Evolutionary conservation across 805 yeast genomes (phyloP).

Genomic region (Starmerella khaoyaiensis): DNA sequence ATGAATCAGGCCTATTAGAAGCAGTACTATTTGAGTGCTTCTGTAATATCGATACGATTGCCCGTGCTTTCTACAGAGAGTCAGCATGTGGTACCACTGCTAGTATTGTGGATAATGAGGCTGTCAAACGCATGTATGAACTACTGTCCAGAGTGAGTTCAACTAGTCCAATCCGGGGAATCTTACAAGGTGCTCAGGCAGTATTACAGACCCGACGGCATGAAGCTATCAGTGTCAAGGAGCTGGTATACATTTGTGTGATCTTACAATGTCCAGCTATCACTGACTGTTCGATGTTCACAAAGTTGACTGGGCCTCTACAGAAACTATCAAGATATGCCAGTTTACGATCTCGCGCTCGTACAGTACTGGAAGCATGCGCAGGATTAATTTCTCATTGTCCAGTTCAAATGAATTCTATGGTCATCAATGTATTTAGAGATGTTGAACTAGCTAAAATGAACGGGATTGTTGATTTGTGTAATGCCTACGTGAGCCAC

Average conservation of each 20-base stretch:
- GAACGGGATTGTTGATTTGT: constrained; percentile 43
- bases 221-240: constrained; percentile 13
- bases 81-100: neutral
- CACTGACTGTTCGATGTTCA: constrained; percentile 24
- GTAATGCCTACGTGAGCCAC: constrained; percentile 68
- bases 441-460: constrained; percentile 35
- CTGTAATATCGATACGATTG: constrained; percentile 15
- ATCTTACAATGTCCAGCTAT: constrained; percentile 22
- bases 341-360: constrained; percentile 30
- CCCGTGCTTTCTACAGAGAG: constrained; percentile 9
- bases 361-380: constrained; percentile 54
- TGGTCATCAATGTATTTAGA: constrained; percentile 25
- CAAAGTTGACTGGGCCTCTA: constrained; percentile 23
- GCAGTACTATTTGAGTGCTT: constrained; percentile 19
- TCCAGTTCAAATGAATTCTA: constrained; percentile 1
- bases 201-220: constrained; percentile 19
- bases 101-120: constrained; percentile 4
- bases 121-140: constrained; percentile 14
- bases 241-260: constrained; percentile 19
- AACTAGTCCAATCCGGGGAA: constrained; percentile 23
- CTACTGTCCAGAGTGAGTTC: constrained; percentile 15
- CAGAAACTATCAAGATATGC: constrained; percentile 23
- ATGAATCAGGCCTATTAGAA: constrained; percentile 19
- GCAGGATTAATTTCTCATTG: constrained; percentile 50
- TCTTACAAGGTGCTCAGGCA: constrained; percentile 22